Base-by-base conservation (phyloP, 768 basidiomycete genomes). In the Podaxis sp. region DNA sequence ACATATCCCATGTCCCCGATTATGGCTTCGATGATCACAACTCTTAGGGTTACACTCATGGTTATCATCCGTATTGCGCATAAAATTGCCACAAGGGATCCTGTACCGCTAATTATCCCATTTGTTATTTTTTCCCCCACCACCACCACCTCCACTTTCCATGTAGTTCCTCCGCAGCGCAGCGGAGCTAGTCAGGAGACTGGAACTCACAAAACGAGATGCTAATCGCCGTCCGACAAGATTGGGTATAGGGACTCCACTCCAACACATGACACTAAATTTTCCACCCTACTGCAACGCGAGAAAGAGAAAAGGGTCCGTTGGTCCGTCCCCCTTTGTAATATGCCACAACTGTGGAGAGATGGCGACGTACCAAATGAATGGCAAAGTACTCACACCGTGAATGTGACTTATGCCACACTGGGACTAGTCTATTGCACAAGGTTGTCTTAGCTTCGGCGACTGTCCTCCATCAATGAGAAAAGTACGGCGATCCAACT, bases 1-100 rank as follows among this genome's bases (percentile, higher is more conserved):
- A 38, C 37, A 55, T 42, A 38, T 13, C 38, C 21, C 54, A 55
- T 55, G 25, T 55, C 54, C 37, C 54, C 54, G 54, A 55, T 55
- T 23, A 21, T 23, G 11, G 36, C 38, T 55, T n/a, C 32, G 44
- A 56, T 56, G 55, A 47, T 56, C 16, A 27, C 36, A 27, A 44
- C 55, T 21, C 21, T 55, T 25, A 21, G 44, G 13, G 21, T 25
- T 48, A 23, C 13, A 11, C 14, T 46, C 44, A 21, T 46, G 40
- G 40, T 4, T 42, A 42, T 42, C 40, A n/a, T 42, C 40, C 11
- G 40, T 42, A 13, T 21, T n/a, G n/a, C 11, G 40, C n/a, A 13
- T 42, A 4, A n/a, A n/a, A n/a, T 40, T 40, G 40, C 1, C 13
- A 13, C 11, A 40, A n/a, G 40, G n/a, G 11, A 40, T 21, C 2